phyloP scores from a whole-genome alignment of 2,329 filamentous ascomycete genomes.

The Pseudofabraea citricarpa region DNA sequence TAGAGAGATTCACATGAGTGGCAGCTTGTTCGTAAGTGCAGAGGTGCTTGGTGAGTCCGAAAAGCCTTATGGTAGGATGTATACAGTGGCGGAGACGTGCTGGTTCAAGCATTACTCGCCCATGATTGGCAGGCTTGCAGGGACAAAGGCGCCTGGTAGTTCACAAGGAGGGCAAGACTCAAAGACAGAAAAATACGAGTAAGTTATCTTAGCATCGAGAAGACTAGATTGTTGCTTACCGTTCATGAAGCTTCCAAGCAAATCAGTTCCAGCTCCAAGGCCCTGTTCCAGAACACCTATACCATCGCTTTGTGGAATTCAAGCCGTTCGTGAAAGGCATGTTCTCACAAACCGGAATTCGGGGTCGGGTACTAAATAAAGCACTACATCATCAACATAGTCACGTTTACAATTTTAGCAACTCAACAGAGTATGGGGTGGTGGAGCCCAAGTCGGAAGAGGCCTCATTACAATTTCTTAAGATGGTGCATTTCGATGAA shows the following conservation, averaged over 20 bases:
- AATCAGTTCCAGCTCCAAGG: conserved; percentile 85
- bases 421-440: conserved; percentile 65
- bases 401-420: conserved; percentile 85
- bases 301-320: conserved; percentile 92
- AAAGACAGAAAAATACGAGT: conserved; percentile 72
- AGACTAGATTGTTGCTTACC: no score
- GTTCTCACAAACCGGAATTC: conserved; percentile 74
- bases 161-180: conserved; percentile 45
- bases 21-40: conserved; percentile 67
- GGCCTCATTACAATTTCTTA: conserved; percentile 75
- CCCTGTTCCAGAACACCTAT: conserved; percentile 73
- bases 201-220: no score
- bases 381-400: conserved; percentile 86
- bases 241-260: conserved; percentile 70
- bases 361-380: conserved; percentile 75
- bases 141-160: conserved; percentile 59
- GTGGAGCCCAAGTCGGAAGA: conserved; percentile 64
- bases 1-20: conserved; percentile 61
- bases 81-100: conserved; percentile 70
- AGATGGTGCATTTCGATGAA: conserved; percentile 80
- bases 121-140: conserved; percentile 76
- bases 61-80: conserved; percentile 63
- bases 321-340: conserved; percentile 84
- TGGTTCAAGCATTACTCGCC: conserved; percentile 87
- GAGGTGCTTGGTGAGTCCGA: conserved; percentile 74